These are phyloP conservation scores for Triangularia setosa DNA, from an alignment of 2,329 filamentous ascomycete genomes.

Conservation along the genomic window DNA sequence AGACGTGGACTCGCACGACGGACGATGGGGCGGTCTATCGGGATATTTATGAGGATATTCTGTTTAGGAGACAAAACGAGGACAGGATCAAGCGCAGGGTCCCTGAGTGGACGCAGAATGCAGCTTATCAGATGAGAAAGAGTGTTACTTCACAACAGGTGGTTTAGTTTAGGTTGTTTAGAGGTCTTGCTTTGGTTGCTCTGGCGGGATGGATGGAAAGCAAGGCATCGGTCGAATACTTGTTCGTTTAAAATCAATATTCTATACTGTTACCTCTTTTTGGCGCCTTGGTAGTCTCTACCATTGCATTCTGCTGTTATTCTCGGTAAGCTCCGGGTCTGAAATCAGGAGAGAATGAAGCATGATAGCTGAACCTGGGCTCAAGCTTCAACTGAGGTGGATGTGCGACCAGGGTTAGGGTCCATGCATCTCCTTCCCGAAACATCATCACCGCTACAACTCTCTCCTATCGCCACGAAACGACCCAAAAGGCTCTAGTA, in stretches of 20 bases:
- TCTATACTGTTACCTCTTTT: no score
- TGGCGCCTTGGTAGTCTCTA: no score
- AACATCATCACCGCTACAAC: background rate
- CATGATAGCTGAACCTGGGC: no score
- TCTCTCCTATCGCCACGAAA: background rate
- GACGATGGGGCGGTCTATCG: slow-evolving; percentile 31
- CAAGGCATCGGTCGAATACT: background rate
- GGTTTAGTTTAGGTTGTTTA: background rate
- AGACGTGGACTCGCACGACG: slow-evolving; percentile 30
- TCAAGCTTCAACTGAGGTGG: no score
- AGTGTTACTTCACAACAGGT: background rate
- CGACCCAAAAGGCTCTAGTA: background rate
- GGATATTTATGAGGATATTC: slow-evolving; percentile 32
- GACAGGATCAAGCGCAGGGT: slow-evolving; percentile 1
- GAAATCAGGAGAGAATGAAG: no score
- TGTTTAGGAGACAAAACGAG: slow-evolving; percentile 19
- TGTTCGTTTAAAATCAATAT: background rate
- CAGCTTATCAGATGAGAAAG: background rate
- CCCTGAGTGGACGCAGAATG: background rate
- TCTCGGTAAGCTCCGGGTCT: no score
- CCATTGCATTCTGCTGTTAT: no score
- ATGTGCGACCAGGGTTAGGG: background rate
- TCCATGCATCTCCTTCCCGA: background rate
- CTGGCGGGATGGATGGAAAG: background rate
- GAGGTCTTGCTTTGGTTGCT: background rate